Conservation (phyloP, 352 stramenopile species). For the Aphanomyces astaci region DNA sequence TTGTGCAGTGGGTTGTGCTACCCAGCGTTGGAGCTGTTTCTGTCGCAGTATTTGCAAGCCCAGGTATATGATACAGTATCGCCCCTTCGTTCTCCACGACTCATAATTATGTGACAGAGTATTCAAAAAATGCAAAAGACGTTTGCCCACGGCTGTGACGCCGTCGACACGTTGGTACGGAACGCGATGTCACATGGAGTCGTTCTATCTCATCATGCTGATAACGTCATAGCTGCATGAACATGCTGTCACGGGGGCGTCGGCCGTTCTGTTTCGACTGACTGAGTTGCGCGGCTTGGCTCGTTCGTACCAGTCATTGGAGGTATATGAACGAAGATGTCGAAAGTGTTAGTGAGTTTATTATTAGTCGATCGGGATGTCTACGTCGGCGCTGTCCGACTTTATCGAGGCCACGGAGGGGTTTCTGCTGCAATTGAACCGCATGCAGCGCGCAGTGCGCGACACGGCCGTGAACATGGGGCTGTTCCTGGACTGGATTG, state of each 20-base stretch:
- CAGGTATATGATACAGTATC: slow-evolving; percentile 1
- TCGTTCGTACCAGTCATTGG: not conserved
- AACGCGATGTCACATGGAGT: no score
- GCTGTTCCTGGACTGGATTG: slow-evolving; percentile 10
- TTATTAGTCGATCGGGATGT: not conserved
- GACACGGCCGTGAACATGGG: slow-evolving; percentile 9
- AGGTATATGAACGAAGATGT: no score
- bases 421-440: not conserved
- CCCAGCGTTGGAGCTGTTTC: slow-evolving; percentile 8
- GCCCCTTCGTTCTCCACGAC: not conserved
- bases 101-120: not conserved
- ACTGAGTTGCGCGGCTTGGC: slow-evolving; percentile 10
- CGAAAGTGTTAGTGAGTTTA: not conserved
- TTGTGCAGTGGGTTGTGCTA: slow-evolving; percentile 16
- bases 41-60: slow-evolving; percentile 14
- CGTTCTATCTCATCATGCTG: no score
- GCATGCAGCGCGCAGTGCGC: not conserved
- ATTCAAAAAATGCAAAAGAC: slow-evolving; percentile 12
- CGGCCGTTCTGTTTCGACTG: slow-evolving; percentile 14
- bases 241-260: not conserved
- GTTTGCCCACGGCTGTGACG: slow-evolving; percentile 13
- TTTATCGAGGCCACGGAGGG: not conserved
- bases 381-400: not conserved
- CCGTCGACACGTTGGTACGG: slow-evolving; percentile 10
- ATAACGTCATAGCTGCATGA: slow-evolving; percentile 21